Evolutionary conservation across 2,329 filamentous ascomycete species (phyloP).

Genomic region (Fusarium scirpi): DNA sequence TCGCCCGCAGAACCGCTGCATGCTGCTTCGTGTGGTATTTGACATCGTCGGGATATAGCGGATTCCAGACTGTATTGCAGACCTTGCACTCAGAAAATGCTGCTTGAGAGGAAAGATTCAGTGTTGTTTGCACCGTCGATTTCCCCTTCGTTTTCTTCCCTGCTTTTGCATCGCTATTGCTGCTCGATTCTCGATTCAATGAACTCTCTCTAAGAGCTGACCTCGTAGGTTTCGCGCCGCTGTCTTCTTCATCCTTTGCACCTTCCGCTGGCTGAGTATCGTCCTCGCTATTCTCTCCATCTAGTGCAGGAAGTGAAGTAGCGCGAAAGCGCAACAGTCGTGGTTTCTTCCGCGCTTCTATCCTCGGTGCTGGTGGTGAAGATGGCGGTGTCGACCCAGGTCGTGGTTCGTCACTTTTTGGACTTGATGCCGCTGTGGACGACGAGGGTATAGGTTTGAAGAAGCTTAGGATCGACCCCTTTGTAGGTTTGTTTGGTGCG

Average conservation of each 20-base stretch:
- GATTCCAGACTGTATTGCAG: slow-evolving; percentile 60
- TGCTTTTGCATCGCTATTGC: slow-evolving; percentile 27
- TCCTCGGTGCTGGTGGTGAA: slow-evolving; percentile 21
- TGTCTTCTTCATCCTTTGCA: not conserved
- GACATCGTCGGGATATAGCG: slow-evolving; percentile 58
- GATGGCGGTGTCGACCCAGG: slow-evolving; percentile 41
- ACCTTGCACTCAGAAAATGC: slow-evolving; percentile 58
- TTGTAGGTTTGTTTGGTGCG: slow-evolving; percentile 27
- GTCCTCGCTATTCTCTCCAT: slow-evolving; percentile 9
- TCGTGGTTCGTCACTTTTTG: slow-evolving; percentile 33
- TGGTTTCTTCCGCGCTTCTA: slow-evolving; percentile 38
- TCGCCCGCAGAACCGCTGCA: slow-evolving; percentile 49
- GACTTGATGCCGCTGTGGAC: slow-evolving; percentile 12
- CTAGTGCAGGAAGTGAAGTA: slow-evolving; percentile 25
- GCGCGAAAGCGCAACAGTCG: slow-evolving; percentile 49
- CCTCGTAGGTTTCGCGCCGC: not conserved
- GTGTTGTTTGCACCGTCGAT: slow-evolving; percentile 56
- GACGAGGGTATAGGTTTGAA: slow-evolving; percentile 52
- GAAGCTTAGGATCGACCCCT: slow-evolving; percentile 56
- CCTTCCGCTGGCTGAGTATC: not conserved
- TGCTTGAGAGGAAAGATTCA: slow-evolving; percentile 58
- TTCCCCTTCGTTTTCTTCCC: slow-evolving; percentile 40
- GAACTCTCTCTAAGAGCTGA: not conserved
- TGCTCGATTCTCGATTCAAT: slow-evolving; percentile 5
- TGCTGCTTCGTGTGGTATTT: slow-evolving; percentile 58